Evolutionary conservation across 768 basidiomycete species (phyloP).

Genomic region (Boletus tomentosulus): DNA sequence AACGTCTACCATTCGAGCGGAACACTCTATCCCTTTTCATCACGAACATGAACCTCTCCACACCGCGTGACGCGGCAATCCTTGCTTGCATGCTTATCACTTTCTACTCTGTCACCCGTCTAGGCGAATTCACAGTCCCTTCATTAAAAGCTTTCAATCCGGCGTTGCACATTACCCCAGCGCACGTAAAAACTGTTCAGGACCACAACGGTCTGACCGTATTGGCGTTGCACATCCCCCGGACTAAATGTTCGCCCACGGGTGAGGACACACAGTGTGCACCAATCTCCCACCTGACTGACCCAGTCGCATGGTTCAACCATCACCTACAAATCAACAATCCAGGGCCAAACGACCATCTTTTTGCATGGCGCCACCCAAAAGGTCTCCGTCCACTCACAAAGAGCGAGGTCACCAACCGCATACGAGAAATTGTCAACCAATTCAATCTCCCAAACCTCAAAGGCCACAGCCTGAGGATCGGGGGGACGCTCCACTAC

Average conservation of each 20-base stretch:
- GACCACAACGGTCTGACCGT: neutral
- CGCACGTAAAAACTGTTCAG: neutral
- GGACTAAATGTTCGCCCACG: neutral
- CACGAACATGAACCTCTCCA: constrained; percentile 23
- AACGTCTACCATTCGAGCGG: neutral
- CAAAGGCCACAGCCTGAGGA: constrained; percentile 27
- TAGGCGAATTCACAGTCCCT: neutral
- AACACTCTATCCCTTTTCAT: neutral
- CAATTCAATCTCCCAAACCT: neutral
- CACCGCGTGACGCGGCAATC: constrained; percentile 33
- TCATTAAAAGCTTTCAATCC: neutral
- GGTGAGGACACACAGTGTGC: neutral
- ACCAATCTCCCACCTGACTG: neutral
- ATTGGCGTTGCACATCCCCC: neutral
- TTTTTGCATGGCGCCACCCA: constrained; percentile 4
- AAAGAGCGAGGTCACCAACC: neutral
- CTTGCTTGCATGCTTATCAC: constrained; percentile 26
- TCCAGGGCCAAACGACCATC: neutral
- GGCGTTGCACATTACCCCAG: neutral
- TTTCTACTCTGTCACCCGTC: neutral
- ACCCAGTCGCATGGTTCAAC: neutral
- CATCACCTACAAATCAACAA: neutral
- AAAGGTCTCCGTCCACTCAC: neutral
- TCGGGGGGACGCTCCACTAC: constrained; percentile 28
- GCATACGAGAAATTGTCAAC: neutral